phyloP scores from a whole-genome alignment of 2,329 filamentous ascomycete species.

The Fusarium sp. region DNA sequence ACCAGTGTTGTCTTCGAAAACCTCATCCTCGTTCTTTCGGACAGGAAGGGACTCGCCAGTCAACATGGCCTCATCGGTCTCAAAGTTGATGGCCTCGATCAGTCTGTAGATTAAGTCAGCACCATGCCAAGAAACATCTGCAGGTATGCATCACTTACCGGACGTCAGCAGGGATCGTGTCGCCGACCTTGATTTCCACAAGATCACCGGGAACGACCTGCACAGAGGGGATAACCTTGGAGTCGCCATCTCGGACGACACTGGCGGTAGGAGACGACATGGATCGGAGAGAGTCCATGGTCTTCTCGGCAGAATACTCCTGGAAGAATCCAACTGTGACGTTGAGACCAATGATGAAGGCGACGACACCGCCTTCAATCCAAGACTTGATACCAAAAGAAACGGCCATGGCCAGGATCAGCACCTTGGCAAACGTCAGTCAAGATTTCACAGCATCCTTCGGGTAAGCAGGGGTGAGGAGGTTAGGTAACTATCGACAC shows the following conservation, averaged over 20 bases:
- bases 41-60: conserved; percentile 73
- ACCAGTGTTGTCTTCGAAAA: conserved; percentile 55
- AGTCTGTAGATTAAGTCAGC: conserved; percentile 64
- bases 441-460: conserved; percentile 1
- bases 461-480: conserved; percentile 9
- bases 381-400: conserved; percentile 69
- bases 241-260: conserved; percentile 56
- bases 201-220: conserved; percentile 69
- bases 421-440: conserved; percentile 51
- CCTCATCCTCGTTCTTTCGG: conserved; percentile 61
- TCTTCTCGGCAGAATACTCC: conserved; percentile 61
- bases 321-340: conserved; percentile 63
- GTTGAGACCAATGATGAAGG: conserved; percentile 68
- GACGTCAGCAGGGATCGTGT: conserved; percentile 70
- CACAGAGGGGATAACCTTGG: conserved; percentile 52
- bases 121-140: conserved; percentile 41
- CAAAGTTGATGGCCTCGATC: conserved; percentile 72
- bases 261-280: conserved; percentile 58
- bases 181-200: conserved; percentile 65
- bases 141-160: conserved; percentile 64
- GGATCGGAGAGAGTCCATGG: conserved; percentile 60
- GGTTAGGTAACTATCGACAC: conserved; percentile 54
- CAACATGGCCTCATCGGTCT: conserved; percentile 73
- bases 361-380: conserved; percentile 70
- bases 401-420: conserved; percentile 68